Evolutionary conservation across 164 flowering plant genomes (phyloP).

Genomic region (Vitis labrusca): DNA sequence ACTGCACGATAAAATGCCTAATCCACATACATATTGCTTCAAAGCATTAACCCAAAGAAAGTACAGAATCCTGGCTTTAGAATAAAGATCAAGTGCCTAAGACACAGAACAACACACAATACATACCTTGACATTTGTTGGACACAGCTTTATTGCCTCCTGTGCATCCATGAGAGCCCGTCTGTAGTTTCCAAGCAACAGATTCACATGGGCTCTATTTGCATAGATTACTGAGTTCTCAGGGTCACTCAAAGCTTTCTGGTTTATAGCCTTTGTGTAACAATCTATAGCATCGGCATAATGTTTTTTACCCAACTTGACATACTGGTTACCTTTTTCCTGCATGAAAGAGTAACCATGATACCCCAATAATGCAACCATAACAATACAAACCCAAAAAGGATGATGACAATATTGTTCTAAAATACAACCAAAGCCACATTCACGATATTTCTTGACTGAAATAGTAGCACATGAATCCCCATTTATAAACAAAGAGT

Average conservation of each 20-base stretch:
- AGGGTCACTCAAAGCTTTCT: conserved; percentile 59
- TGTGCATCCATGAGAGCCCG: conserved; percentile 83
- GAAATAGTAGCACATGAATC: neutral
- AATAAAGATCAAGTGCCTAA: neutral
- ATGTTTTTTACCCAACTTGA: conserved; percentile 84
- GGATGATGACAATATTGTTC: neutral
- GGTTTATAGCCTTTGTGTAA: conserved; percentile 86
- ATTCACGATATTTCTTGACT: neutral
- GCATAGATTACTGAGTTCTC: conserved; percentile 71
- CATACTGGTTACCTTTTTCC: conserved; percentile 89
- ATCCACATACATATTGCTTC: neutral
- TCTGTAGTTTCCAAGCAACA: conserved; percentile 77
- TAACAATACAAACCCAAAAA: neutral
- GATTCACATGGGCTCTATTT: conserved; percentile 90
- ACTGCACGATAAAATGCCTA: conserved; percentile 92
- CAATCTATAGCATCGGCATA: conserved; percentile 83
- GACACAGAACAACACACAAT: neutral
- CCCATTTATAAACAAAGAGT: neutral
- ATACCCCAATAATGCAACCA: neutral
- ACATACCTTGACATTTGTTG: conserved; percentile 69
- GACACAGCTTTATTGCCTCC: conserved; percentile 66
- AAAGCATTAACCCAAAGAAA: neutral
- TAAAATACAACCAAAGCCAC: neutral
- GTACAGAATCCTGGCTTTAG: neutral
- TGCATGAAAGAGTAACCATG: conserved; percentile 19